Evolutionary conservation across 2,329 filamentous ascomycete genomes (phyloP).

Genomic region (Berkeleyomyces basicola): DNA sequence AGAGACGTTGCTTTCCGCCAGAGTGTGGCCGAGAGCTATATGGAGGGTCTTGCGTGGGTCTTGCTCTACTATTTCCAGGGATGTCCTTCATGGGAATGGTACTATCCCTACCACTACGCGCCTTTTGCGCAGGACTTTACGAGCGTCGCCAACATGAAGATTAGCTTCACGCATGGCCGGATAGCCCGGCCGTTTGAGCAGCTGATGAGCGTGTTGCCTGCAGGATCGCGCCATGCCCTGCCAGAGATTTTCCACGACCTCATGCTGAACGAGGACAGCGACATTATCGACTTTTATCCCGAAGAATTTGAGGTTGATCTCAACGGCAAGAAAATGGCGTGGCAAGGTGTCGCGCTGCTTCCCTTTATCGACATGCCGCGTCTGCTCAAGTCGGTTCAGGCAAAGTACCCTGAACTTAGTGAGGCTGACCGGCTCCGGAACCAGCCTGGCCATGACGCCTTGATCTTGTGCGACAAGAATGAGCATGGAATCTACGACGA

Average conservation of each 20-base stretch:
- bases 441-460: slow-evolving; percentile 57
- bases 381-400: slow-evolving; percentile 64
- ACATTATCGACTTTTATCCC: slow-evolving; percentile 95
- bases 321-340: slow-evolving; percentile 96
- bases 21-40: slow-evolving; percentile 78
- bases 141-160: slow-evolving; percentile 59
- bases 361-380: slow-evolving; percentile 93
- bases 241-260: slow-evolving; percentile 76
- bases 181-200: slow-evolving; percentile 92
- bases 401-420: slow-evolving; percentile 64
- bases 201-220: slow-evolving; percentile 92
- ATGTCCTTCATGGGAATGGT: slow-evolving; percentile 98
- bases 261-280: slow-evolving; percentile 75
- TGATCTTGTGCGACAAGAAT: slow-evolving; percentile 72
- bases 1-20: slow-evolving; percentile 74
- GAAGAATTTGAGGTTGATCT: slow-evolving; percentile 85
- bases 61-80: slow-evolving; percentile 95
- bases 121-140: slow-evolving; percentile 94
- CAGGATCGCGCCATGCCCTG: slow-evolving; percentile 80
- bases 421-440: slow-evolving; percentile 67
- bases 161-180: slow-evolving; percentile 67
- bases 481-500: slow-evolving; percentile 60
- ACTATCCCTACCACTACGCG: slow-evolving; percentile 95
- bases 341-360: slow-evolving; percentile 86
- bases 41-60: slow-evolving; percentile 90